A percentile compares a stretch with the other conserved stretches of the same genome.
These are phyloP conservation scores for Phytophthora cactorum DNA, from an alignment of 352 stramenopile species.

Conservation along the genomic window DNA sequence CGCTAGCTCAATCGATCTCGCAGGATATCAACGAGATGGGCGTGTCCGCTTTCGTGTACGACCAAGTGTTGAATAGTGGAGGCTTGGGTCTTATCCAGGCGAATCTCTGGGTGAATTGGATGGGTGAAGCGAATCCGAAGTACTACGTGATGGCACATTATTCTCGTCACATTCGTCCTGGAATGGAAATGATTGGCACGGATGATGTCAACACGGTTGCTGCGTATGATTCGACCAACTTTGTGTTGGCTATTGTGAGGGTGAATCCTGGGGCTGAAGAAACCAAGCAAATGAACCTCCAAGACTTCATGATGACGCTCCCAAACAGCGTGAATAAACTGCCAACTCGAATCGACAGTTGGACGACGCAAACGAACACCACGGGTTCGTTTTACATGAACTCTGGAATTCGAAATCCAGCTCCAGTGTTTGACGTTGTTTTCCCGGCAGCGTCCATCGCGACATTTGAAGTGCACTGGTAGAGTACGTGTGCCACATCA, in stretches of 20 bases:
- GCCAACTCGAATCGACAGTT: neutral
- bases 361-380: neutral
- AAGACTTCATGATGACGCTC: neutral
- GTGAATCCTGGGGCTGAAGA: neutral
- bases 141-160: constrained; percentile 55
- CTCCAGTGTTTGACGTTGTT: too few relatives aligned
- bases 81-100: constrained; percentile 48
- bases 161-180: constrained; percentile 48
- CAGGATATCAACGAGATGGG: constrained; percentile 52
- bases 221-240: neutral
- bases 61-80: constrained; percentile 45
- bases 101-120: constrained; percentile 39
- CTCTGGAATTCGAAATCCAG: too few relatives aligned
- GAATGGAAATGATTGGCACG: neutral
- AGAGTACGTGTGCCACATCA: too few relatives aligned
- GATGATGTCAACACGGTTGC: neutral
- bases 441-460: too few relatives aligned
- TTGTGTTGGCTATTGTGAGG: neutral
- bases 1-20: too few relatives aligned
- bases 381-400: too few relatives aligned
- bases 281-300: neutral
- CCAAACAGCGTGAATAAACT: neutral
- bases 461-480: too few relatives aligned
- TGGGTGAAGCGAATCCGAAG: constrained; percentile 43
- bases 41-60: constrained; percentile 54